Percentiles rank a stretch among this genome's conserved stretches.
Evolutionary conservation across 306 rosid species (phyloP).

Genomic region (Fragaria vesca): DNA sequence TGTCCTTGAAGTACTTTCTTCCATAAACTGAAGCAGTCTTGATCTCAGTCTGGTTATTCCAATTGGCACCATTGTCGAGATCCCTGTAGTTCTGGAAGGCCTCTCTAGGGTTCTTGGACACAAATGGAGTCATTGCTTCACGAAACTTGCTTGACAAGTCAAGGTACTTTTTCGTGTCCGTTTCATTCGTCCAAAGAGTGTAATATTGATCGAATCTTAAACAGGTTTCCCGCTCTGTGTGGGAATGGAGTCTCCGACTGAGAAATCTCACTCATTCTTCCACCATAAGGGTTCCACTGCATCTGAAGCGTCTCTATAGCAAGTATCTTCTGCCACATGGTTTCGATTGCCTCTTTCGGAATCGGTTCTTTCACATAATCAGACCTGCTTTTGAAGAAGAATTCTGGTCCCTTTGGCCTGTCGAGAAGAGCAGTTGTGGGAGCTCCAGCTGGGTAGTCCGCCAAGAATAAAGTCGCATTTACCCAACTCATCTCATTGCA

Average conservation of each 20-base stretch:
- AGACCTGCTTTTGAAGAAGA: background rate
- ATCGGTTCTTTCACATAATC: constrained; percentile 19
- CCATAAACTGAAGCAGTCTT: constrained; percentile 24
- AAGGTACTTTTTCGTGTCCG: constrained; percentile 15
- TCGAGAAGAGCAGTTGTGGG: background rate
- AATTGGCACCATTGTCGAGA: constrained; percentile 5
- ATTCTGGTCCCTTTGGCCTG: background rate
- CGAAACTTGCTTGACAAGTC: background rate
- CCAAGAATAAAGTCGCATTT: constrained; percentile 2
- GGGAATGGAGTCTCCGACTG: constrained; percentile 22
- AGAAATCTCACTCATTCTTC: constrained; percentile 25
- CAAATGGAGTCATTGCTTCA: constrained; percentile 10
- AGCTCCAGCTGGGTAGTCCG: background rate
- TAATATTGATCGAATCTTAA: constrained; percentile 10
- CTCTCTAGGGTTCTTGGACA: constrained; percentile 10
- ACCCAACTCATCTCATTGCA: constrained; percentile 22
- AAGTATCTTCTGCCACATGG: constrained; percentile 14
- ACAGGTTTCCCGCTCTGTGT: constrained; percentile 6
- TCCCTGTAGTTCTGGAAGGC: constrained; percentile 12
- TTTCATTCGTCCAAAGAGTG: background rate
- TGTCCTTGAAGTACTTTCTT: constrained; percentile 10
- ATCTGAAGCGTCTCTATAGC: background rate
- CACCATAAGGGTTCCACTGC: constrained; percentile 26
- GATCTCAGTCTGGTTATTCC: background rate
- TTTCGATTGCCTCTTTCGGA: constrained; percentile 13